Conservation (phyloP, 805 yeast genomes). For the Candida koratica region DNA sequence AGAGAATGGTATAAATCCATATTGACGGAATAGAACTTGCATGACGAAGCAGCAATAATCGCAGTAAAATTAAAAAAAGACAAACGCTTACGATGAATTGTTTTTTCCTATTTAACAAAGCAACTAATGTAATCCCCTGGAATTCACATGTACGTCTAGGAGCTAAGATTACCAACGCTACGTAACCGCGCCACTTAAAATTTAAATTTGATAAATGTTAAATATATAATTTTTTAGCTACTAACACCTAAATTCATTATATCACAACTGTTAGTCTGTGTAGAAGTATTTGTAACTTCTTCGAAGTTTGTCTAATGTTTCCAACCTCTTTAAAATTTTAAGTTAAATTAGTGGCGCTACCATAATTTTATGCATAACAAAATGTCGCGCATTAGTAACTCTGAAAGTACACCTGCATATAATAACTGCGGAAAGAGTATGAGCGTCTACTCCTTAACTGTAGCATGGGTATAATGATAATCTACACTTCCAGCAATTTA, state of each 20-base stretch:
- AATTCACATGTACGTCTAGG: conserved; percentile 6
- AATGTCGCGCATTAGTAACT: background rate
- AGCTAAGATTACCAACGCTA: conserved; percentile 1
- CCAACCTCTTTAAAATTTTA: too few species aligned
- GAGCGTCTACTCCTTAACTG: conserved; percentile 2
- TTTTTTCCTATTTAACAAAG: conserved; percentile 1
- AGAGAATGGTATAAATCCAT: background rate
- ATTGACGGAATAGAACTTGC: conserved; percentile 5
- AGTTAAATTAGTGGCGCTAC: too few species aligned
- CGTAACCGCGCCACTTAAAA: too few species aligned
- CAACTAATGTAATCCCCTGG: conserved; percentile 4
- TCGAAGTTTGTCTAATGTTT: too few species aligned
- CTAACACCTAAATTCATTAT: too few species aligned
- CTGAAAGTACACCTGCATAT: background rate
- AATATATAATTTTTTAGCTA: too few species aligned
- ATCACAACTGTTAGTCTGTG: too few species aligned
- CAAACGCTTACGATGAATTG: conserved; percentile 7
- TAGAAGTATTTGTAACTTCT: too few species aligned
- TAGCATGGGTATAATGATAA: conserved; percentile 1
- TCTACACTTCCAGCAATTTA: conserved; percentile 2
- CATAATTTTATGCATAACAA: background rate
- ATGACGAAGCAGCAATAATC: background rate
- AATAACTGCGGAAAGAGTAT: background rate
- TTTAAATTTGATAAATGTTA: too few species aligned
- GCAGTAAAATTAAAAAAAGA: conserved; percentile 1